Evolutionary conservation across 148 eudicot genomes (phyloP).

Genomic region (Talinum fruticosum): DNA sequence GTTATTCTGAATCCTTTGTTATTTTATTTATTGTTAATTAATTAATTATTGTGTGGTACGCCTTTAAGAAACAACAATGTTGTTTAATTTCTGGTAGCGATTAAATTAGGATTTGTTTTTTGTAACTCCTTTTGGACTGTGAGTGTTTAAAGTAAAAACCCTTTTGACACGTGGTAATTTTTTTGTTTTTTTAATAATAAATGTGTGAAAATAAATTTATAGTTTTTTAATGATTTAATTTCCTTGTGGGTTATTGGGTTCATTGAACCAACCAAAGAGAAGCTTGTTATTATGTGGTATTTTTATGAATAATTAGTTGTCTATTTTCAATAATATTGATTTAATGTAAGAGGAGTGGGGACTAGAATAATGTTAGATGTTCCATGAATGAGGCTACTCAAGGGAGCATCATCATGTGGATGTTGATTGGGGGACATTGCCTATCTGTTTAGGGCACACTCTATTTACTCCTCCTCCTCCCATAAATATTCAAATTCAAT

Average conservation of each 20-base stretch:
- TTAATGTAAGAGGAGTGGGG: constrained; percentile 15
- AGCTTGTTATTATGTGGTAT: not conserved
- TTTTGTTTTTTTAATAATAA: not conserved
- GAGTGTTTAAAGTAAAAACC: too few relatives aligned
- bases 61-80: constrained; percentile 13
- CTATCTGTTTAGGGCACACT: constrained; percentile 22
- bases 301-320: constrained; percentile 20
- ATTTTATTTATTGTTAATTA: not conserved
- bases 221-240: too few relatives aligned
- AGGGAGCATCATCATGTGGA: constrained; percentile 54
- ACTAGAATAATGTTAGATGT: constrained; percentile 31
- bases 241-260: constrained; percentile 30
- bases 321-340: constrained; percentile 13
- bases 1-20: not conserved
- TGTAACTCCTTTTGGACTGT: too few relatives aligned
- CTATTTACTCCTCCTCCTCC: not conserved
- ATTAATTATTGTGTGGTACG: not conserved
- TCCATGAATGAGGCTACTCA: constrained; percentile 21
- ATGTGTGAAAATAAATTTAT: too few relatives aligned
- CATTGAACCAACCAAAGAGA: constrained; percentile 16
- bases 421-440: constrained; percentile 38
- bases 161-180: too few relatives aligned
- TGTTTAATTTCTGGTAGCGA: constrained; percentile 10
- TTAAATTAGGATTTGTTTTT: constrained; percentile 6
- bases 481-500: not conserved